A percentile compares a stretch with the other conserved stretches of the same genome.
phyloP scores from a whole-genome alignment of 371 early-diverging fungal species.

The Mucor circinelloides region DNA sequence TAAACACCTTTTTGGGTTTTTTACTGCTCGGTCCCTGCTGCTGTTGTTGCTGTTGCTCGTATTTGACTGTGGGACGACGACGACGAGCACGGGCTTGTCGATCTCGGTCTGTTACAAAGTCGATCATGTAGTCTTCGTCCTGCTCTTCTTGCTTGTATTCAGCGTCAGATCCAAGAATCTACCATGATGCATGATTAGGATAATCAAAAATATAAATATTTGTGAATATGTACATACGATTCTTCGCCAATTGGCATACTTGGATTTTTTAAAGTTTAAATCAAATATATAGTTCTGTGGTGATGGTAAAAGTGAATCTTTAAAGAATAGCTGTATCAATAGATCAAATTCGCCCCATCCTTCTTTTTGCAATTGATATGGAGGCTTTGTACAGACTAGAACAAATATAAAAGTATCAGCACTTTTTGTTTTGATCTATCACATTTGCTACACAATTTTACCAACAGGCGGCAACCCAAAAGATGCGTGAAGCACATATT shows the following conservation, averaged over 20 bases:
- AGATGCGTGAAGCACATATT: slow-evolving; percentile 9
- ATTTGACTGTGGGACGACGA: neutral
- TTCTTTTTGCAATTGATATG: neutral
- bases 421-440: neutral
- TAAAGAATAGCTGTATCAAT: neutral
- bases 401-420: too few species aligned
- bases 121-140: neutral
- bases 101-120: neutral
- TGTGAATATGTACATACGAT: neutral
- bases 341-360: slow-evolving; percentile 16
- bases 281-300: neutral
- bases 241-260: neutral
- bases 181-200: neutral
- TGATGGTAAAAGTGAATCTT: neutral
- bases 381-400: neutral
- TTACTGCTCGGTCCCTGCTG: neutral
- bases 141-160: neutral
- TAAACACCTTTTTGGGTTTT: neutral
- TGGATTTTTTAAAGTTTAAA: slow-evolving; percentile 4
- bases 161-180: neutral
- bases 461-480: neutral
- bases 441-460: neutral
- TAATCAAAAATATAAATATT: neutral
- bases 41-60: too few species aligned
- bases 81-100: neutral